These are phyloP conservation scores for Monosporascus cannonballus DNA, from an alignment of 2,329 filamentous ascomycete genomes.

Conservation along the genomic window DNA sequence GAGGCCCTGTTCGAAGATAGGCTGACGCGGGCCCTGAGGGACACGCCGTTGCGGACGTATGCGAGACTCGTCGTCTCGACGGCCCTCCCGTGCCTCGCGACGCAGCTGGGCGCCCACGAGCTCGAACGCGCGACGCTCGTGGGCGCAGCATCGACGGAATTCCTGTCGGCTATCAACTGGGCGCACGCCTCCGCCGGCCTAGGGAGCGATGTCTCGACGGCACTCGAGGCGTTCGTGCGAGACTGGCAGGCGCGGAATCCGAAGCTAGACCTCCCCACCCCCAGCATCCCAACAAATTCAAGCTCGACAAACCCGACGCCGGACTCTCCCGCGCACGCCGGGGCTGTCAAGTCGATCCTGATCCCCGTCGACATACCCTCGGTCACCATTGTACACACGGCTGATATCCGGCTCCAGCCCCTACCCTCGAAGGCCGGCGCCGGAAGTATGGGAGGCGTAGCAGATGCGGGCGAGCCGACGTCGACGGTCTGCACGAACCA, in stretches of 20 bases:
- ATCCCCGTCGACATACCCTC: conserved; percentile 89
- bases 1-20: conserved; percentile 40
- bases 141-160: conserved; percentile 42
- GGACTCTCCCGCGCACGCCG: too few species aligned
- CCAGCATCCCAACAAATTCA: conserved; percentile 18
- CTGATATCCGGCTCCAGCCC: conserved; percentile 53
- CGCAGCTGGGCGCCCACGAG: conserved; percentile 41
- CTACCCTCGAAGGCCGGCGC: conserved; percentile 19
- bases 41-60: conserved; percentile 38
- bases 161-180: conserved; percentile 43
- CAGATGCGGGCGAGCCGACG: conserved; percentile 4
- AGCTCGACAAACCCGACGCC: conserved; percentile 16
- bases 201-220: conserved; percentile 31
- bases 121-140: conserved; percentile 52
- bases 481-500: conserved; percentile 55
- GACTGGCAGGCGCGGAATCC: conserved; percentile 32
- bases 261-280: conserved; percentile 23
- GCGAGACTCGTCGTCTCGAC: conserved; percentile 38
- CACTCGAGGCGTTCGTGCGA: conserved; percentile 28
- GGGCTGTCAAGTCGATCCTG: conserved; percentile 55
- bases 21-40: conserved; percentile 33
- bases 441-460: background rate
- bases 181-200: conserved; percentile 43
- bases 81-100: conserved; percentile 38
- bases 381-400: conserved; percentile 76